Evolutionary conservation across 164 flowering plant species (phyloP).

Genomic region (Pachysandra terminalis): DNA sequence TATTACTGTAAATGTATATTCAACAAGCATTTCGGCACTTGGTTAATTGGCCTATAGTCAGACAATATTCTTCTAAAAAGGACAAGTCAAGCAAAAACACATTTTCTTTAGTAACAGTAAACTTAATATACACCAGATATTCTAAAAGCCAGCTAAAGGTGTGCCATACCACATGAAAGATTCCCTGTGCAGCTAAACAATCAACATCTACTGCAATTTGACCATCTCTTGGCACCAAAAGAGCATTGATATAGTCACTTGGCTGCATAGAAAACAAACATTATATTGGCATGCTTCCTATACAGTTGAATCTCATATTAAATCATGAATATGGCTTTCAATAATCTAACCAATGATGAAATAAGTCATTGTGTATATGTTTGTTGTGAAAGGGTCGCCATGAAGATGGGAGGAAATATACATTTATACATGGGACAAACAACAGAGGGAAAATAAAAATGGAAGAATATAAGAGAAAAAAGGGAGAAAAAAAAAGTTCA

Average conservation of each 20-base stretch:
- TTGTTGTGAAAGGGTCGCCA: neutral
- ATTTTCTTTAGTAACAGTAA: neutral
- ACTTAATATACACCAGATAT: neutral
- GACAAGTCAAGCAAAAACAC: neutral
- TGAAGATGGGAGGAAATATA: too few relatives aligned
- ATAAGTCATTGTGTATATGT: neutral
- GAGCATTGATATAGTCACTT: constrained; percentile 63
- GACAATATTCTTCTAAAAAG: neutral
- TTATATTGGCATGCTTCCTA: neutral
- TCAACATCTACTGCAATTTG: constrained; percentile 60
- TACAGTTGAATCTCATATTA: neutral
- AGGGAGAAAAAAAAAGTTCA: too few relatives aligned
- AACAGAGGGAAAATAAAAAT: too few relatives aligned
- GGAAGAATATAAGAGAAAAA: too few relatives aligned
- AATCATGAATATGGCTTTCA: neutral
- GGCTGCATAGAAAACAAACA: constrained; percentile 55
- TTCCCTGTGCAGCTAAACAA: constrained; percentile 61
- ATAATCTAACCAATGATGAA: too few relatives aligned
- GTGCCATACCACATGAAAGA: constrained; percentile 62
- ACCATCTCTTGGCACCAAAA: constrained; percentile 79
- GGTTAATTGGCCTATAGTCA: neutral
- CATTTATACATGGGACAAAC: too few relatives aligned
- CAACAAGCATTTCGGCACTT: neutral
- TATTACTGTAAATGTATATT: too few relatives aligned
- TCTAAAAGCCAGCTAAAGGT: neutral